Percentiles rank a stretch among this genome's conserved stretches.
Conservation (phyloP, 2,329 filamentous ascomycete genomes). For the Rhynchosporium agropyri region DNA sequence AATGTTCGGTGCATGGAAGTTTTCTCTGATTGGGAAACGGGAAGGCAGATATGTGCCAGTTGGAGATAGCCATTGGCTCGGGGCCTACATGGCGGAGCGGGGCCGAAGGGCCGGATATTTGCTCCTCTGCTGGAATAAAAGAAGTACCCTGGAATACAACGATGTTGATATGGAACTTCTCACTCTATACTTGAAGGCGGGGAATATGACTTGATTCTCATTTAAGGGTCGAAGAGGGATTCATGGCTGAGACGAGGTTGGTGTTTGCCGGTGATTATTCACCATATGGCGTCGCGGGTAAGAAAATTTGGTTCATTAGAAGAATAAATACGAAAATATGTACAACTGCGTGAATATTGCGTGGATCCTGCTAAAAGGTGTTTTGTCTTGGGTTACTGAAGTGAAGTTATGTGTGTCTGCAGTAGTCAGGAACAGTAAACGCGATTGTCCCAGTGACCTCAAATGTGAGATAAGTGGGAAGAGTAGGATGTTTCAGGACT, state of each 20-base stretch:
- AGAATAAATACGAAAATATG: neutral
- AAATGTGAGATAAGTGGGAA: neutral
- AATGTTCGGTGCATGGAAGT: slow-evolving; percentile 10
- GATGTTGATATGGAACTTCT: neutral
- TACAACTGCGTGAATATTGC: neutral
- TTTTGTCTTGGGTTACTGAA: neutral
- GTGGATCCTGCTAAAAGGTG: neutral
- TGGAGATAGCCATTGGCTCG: neutral
- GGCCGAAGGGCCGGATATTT: slow-evolving; percentile 6
- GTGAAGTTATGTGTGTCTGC: neutral
- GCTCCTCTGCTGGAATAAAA: neutral
- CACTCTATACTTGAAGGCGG: neutral
- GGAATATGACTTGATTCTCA: neutral
- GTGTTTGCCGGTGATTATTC: neutral
- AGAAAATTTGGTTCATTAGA: no score
- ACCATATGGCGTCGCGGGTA: neutral
- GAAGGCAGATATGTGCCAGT: neutral
- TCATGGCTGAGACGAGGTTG: neutral
- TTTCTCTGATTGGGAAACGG: neutral
- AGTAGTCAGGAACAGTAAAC: slow-evolving; percentile 7
- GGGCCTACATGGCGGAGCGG: neutral
- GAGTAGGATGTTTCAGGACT: neutral
- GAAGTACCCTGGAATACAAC: neutral
- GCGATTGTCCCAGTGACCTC: neutral
- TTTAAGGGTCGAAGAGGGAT: neutral